Evolutionary conservation across 1,284 basidiomycete genomes (phyloP).

Genomic region (Leccinum angustisporum): DNA sequence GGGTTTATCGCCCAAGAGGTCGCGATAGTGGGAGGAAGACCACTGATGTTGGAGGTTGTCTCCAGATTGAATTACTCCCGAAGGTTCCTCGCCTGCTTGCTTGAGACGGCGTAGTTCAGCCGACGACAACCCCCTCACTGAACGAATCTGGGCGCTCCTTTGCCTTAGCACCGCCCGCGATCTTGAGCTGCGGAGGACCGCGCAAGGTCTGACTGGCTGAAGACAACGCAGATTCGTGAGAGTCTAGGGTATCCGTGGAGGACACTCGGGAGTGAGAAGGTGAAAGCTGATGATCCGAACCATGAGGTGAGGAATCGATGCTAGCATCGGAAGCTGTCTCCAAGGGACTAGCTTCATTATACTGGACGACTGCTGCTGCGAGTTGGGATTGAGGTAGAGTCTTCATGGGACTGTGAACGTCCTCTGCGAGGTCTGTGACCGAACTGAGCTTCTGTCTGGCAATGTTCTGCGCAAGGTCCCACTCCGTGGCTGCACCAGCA

Average conservation of each 20-base stretch:
- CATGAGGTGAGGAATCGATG: constrained; percentile 68
- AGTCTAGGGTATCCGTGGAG: constrained; percentile 67
- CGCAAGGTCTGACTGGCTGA: constrained; percentile 55
- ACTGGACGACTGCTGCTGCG: constrained; percentile 49
- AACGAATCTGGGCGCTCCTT: constrained; percentile 81
- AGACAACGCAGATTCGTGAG: constrained; percentile 54
- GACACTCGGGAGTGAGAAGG: constrained; percentile 75
- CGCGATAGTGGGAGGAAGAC: constrained; percentile 48
- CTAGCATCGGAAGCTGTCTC: constrained; percentile 71
- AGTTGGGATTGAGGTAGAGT: constrained; percentile 66
- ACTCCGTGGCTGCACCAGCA: constrained; percentile 51
- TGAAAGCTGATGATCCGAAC: constrained; percentile 59
- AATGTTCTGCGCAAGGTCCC: constrained; percentile 73
- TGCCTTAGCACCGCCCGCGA: constrained; percentile 49
- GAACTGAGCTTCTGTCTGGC: constrained; percentile 67
- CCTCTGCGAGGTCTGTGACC: constrained; percentile 48
- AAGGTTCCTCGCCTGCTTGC: constrained; percentile 55
- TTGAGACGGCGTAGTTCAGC: constrained; percentile 73
- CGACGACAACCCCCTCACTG: constrained; percentile 68
- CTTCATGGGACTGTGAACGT: constrained; percentile 51
- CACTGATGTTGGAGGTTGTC: constrained; percentile 43
- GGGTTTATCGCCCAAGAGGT: constrained; percentile 39
- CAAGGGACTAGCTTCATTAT: constrained; percentile 65
- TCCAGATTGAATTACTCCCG: constrained; percentile 35
- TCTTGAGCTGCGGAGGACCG: constrained; percentile 52